Conservation (phyloP, 352 stramenopile species). For the Pythium insidiosum region DNA sequence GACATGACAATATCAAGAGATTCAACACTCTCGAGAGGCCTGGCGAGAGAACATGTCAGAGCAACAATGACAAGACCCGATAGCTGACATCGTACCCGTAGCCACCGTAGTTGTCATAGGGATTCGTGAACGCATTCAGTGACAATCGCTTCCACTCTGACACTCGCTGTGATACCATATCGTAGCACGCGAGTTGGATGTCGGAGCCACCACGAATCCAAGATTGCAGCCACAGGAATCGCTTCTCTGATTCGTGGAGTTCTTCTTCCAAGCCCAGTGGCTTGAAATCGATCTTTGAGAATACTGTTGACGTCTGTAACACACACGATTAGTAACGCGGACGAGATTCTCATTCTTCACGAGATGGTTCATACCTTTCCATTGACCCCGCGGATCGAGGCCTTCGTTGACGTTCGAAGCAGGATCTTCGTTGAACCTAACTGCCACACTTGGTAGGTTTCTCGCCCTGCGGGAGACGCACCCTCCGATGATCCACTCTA, state of each 20-base stretch:
- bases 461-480: constrained; percentile 4
- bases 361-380: constrained; percentile 1
- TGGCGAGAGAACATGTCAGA: not conserved
- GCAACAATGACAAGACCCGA: not conserved
- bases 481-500: too few species aligned
- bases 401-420: constrained; percentile 39
- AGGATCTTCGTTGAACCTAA: constrained; percentile 46
- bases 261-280: constrained; percentile 41
- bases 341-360: too few species aligned
- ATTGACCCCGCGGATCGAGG: constrained; percentile 10
- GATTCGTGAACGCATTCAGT: constrained; percentile 18
- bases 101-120: too few species aligned
- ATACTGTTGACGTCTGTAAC: not conserved
- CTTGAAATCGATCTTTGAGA: constrained; percentile 27
- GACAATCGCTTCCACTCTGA: too few species aligned
- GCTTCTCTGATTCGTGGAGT: constrained; percentile 49
- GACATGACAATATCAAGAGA: constrained; percentile 8
- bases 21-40: constrained; percentile 11
- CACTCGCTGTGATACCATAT: too few species aligned
- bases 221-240: constrained; percentile 64
- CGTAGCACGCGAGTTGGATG: constrained; percentile 49
- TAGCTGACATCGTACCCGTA: constrained; percentile 41
- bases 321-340: too few species aligned
- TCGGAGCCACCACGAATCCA: constrained; percentile 62
- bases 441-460: constrained; percentile 62